These are phyloP conservation scores for Lepiota subincarnata DNA, from an alignment of 768 basidiomycete genomes.

Conservation along the genomic window DNA sequence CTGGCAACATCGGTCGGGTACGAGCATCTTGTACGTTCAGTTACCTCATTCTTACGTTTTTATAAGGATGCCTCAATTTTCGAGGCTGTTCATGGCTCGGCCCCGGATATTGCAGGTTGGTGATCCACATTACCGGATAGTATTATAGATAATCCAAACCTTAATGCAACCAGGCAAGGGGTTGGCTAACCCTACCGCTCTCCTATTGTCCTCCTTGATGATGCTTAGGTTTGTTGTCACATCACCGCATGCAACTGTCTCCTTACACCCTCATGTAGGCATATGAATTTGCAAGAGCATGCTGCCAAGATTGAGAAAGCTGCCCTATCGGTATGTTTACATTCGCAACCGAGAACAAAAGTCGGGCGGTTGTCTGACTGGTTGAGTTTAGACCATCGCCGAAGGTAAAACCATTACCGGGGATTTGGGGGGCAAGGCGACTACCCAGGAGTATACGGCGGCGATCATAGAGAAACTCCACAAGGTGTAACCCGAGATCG, in stretches of 20 bases:
- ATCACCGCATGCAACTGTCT: conserved; percentile 10
- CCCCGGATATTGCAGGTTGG: conserved; percentile 95
- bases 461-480: conserved; percentile 78
- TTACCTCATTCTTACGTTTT: conserved; percentile 12
- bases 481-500: conserved; percentile 13
- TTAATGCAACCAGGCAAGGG: conserved; percentile 60
- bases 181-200: conserved; percentile 98
- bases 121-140: background rate
- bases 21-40: conserved; percentile 20
- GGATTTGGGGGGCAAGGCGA: conserved; percentile 90
- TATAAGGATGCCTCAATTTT: conserved; percentile 94
- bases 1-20: conserved; percentile 94
- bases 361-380: conserved; percentile 5
- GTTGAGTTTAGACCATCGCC: conserved; percentile 75
- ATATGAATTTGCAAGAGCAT: conserved; percentile 85
- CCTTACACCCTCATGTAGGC: conserved; percentile 42
- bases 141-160: background rate
- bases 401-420: conserved; percentile 95
- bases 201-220: conserved; percentile 93
- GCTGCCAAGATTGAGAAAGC: conserved; percentile 92
- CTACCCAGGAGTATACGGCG: conserved; percentile 83
- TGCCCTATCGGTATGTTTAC: conserved; percentile 67
- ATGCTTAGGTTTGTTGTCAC: conserved; percentile 75
- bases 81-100: conserved; percentile 98
- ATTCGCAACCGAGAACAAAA: background rate